Evolutionary conservation across 495 filamentous ascomycete genomes (phyloP).

Genomic region (Podospora comata): DNA sequence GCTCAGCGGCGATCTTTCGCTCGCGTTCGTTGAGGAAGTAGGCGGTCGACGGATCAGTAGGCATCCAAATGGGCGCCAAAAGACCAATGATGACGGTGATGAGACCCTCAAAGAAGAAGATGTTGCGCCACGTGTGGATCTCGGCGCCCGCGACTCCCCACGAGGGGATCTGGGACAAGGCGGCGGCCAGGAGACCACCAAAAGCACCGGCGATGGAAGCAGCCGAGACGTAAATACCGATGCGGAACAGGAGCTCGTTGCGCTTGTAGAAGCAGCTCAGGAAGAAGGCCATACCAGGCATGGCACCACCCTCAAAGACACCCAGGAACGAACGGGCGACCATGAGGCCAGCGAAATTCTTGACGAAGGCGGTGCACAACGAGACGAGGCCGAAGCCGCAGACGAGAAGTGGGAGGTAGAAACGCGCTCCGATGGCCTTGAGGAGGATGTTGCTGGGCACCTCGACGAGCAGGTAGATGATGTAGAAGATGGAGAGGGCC

Average conservation of each 20-base stretch:
- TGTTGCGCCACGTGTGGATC: conserved; percentile 61
- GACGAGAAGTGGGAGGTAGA: conserved; percentile 62
- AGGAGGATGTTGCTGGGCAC: conserved; percentile 64
- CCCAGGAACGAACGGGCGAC: conserved; percentile 43
- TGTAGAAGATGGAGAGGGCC: conserved; percentile 60
- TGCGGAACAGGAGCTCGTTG: conserved; percentile 53
- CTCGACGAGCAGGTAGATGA: conserved; percentile 64
- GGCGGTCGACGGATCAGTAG: conserved; percentile 51
- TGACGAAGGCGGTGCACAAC: conserved; percentile 46
- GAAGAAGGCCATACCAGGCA: conserved; percentile 57
- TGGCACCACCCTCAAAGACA: conserved; percentile 54
- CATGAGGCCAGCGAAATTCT: conserved; percentile 42
- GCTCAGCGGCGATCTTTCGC: conserved; percentile 42
- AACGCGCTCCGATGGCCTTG: conserved; percentile 56
- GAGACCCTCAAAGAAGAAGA: conserved; percentile 63
- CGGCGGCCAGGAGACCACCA: conserved; percentile 53
- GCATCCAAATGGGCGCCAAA: conserved; percentile 51
- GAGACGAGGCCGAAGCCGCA: conserved; percentile 47
- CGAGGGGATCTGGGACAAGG: conserved; percentile 47
- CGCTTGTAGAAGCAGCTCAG: conserved; percentile 58
- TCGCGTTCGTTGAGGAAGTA: conserved; percentile 52
- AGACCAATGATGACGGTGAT: conserved; percentile 52
- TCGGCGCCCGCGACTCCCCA: conserved; percentile 46
- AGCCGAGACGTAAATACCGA: conserved; percentile 56
- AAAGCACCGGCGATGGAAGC: conserved; percentile 56